These are phyloP conservation scores for Scolecobasidium constrictum DNA, from an alignment of 2,329 filamentous ascomycete species.

Conservation along the genomic window DNA sequence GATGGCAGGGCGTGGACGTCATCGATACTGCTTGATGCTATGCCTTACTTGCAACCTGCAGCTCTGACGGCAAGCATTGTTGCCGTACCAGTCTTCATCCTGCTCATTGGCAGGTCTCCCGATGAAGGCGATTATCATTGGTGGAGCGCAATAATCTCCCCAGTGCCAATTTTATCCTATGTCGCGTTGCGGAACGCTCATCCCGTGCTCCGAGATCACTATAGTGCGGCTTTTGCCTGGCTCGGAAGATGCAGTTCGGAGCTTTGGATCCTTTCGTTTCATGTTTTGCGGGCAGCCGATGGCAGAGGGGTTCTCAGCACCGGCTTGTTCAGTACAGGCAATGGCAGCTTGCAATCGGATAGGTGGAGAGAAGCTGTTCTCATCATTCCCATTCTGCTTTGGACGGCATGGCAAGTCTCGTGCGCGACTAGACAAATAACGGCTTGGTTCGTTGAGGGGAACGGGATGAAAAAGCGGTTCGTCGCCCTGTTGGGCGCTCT, in stretches of 20 bases:
- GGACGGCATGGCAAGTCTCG: conserved; percentile 27
- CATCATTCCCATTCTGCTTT: conserved; percentile 32
- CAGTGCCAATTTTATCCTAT: conserved; percentile 43
- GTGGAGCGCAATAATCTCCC: conserved; percentile 43
- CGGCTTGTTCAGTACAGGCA: conserved; percentile 20
- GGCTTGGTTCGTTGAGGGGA: conserved; percentile 19
- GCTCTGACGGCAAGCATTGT: conserved; percentile 7
- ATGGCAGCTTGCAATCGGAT: conserved; percentile 17
- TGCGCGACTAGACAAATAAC: conserved; percentile 28
- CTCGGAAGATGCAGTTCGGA: conserved; percentile 48
- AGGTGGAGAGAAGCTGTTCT: conserved; percentile 27
- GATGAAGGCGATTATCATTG: conserved; percentile 36
- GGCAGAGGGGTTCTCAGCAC: conserved; percentile 39
- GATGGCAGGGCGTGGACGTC: not conserved
- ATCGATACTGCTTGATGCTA: not conserved
- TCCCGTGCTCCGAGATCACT: conserved; percentile 27
- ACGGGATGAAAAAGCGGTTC: not conserved
- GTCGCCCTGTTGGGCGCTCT: not conserved
- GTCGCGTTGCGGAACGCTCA: conserved; percentile 42
- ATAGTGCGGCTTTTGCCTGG: conserved; percentile 39
- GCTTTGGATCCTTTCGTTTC: conserved; percentile 49
- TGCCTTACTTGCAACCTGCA: not conserved
- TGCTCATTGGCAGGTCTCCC: conserved; percentile 20
- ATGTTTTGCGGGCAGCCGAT: conserved; percentile 51
- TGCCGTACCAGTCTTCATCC: conserved; percentile 21